Evolutionary conservation across 1,284 basidiomycete species (phyloP).

Genomic region (Meira nashicola): DNA sequence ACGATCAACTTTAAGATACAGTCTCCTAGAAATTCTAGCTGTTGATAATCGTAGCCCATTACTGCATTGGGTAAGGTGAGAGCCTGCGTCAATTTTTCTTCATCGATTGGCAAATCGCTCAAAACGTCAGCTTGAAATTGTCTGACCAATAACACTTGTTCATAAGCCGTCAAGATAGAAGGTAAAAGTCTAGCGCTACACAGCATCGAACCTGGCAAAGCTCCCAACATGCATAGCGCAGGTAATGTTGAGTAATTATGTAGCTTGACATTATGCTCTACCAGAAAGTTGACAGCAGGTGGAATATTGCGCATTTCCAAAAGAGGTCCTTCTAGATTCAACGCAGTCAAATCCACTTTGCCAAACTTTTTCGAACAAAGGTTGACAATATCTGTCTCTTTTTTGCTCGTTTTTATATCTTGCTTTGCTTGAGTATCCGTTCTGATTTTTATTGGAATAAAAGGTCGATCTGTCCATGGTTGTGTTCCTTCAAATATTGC

Average conservation of each 20-base stretch:
- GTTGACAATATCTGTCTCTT: not conserved
- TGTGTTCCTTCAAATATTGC: not conserved
- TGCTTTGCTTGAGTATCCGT: not conserved
- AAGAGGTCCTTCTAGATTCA: not conserved
- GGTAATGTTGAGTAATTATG: no score
- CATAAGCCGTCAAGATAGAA: slow-evolving; percentile 24
- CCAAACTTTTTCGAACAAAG: not conserved
- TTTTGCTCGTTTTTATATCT: not conserved
- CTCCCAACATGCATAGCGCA: not conserved
- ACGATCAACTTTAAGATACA: slow-evolving; percentile 30
- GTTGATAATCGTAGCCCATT: slow-evolving; percentile 24
- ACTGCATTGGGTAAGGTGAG: slow-evolving; percentile 18
- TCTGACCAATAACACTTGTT: slow-evolving; percentile 24
- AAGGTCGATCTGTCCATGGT: not conserved
- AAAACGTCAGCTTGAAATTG: slow-evolving; percentile 19
- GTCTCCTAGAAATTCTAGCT: slow-evolving; percentile 37
- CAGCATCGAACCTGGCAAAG: not conserved
- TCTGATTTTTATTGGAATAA: no score
- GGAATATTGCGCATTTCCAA: not conserved
- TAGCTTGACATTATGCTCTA: not conserved
- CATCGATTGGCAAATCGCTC: slow-evolving; percentile 2
- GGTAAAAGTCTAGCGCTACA: slow-evolving; percentile 17
- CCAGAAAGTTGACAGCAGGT: not conserved
- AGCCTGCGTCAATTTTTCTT: slow-evolving; percentile 18
- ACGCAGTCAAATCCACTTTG: not conserved